Evolutionary conservation across 176 grass and related monocot genomes (phyloP), one percentile per base, ranked within the genome.

Genomic region (sorghum (Sorghum bicolor)): DNA sequence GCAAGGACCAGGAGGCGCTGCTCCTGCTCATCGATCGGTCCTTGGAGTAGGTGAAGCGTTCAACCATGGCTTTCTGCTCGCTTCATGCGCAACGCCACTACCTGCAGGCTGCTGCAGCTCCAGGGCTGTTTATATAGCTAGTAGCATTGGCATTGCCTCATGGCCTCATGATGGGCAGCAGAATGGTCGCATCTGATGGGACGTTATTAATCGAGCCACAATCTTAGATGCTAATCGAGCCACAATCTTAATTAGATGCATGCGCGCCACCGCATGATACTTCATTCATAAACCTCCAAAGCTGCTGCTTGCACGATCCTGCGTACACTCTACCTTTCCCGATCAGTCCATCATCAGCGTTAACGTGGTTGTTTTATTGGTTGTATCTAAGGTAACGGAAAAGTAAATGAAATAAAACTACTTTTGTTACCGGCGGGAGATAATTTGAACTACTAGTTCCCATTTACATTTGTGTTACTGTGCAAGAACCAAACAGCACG

Each of bases 171-270:
- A 36, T 2, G 26, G 16, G 3, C 6, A 37, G 32, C 43, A 40
- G 11, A 83, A 64, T 24, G 53, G 25, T 77, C 33, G 45, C 85
- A 7, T 20, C 63, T 8, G 25, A 53, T 15, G 25, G 72, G 39
- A 41, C 55, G 41, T 36, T 62, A 86, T 86, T 70, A 74, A 86
- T 79, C 45, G 72, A 61, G 80, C 88, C 84, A 86, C 79, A 65
- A 83, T 90, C 79, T 83, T 90, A 90, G 88, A 79, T 57, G 74
- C 39, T 70, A 74, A 86, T 79, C 45, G 72, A 61, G 80, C 88
- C 84, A 86, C 79, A 65, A 83, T 90, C 79, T 83, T 90, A 90
- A n/a, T n/a, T n/a, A n/a, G 88, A 79, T 57, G 74, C 39, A 78
- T 25, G 2, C 74, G 77, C 66, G 3, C 72, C 71, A 44, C 72